Percentiles rank a stretch among this genome's conserved stretches.
phyloP scores from a whole-genome alignment of 306 rosid species.

The Rosa multiflora region DNA sequence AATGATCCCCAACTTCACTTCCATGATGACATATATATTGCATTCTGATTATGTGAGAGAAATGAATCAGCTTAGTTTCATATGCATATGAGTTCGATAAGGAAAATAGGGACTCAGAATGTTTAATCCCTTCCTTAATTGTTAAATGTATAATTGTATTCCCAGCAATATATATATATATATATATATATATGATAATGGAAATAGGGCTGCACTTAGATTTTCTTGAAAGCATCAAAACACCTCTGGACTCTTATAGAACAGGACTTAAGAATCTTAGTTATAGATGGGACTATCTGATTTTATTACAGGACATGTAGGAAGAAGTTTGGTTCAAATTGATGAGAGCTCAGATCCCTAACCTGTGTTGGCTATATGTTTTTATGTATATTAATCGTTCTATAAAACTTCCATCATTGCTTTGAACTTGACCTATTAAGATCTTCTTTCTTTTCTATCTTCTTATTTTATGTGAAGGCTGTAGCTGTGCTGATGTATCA shows the following conservation, averaged over 20 bases:
- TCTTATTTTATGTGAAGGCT: neutral
- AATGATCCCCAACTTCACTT: neutral
- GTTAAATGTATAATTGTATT: neutral
- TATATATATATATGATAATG: neutral
- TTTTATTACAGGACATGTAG: neutral
- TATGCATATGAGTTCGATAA: neutral
- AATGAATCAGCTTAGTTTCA: neutral
- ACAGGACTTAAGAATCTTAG: neutral
- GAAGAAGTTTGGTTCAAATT: neutral
- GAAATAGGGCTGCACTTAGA: neutral
- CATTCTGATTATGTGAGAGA: neutral
- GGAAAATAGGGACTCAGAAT: neutral
- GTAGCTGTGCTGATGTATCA: neutral
- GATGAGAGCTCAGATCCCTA: neutral
- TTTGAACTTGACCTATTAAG: neutral
- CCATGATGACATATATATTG: constrained; percentile 1
- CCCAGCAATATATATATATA: neutral
- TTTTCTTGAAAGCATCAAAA: neutral
- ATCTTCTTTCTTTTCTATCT: neutral
- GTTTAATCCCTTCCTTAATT: neutral
- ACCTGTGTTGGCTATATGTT: neutral
- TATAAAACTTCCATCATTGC: neutral
- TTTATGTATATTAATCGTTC: neutral
- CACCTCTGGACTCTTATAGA: neutral
- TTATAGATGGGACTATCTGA: neutral